Base-by-base conservation (phyloP, 169 alveolate genomes). In the Eimeria praecox region DNA sequence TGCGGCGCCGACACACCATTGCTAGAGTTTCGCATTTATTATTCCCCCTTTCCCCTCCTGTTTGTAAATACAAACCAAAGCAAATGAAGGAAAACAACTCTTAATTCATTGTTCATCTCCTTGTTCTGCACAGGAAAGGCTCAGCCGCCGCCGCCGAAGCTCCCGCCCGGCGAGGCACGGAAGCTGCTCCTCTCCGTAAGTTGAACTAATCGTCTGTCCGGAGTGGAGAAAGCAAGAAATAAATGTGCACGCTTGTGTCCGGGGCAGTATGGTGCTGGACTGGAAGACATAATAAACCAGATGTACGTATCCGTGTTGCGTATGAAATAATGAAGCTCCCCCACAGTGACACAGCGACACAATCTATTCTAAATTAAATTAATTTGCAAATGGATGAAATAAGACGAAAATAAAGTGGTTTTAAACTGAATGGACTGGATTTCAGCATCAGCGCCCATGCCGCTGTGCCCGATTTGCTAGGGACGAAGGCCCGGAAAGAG, bases 401-500 rank as follows among this genome's bases (percentile, higher is more conserved):
- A 30, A 30, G 30, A 2, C 38, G 2, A 71, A 71, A 16, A 5
- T 16, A 33, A 71, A 22, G 16, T 71, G 52, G 0, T 12, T 35
- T 71, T 0, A 16, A 27, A 71, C 18, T 71, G 49, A 71, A 35
- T 35, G 3, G 52, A 49, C 9, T 42, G 22, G 62, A 22, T 44
- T 49, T 46, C 93, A 86, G 93, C 82, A 86, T 86, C 59, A 86
- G 93, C 62, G 93, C 93, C 30, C 93, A 86, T 3, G 93, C 93
- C 14, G 93, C 75, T 35, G 93, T 86, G 80, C 93, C 93, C 38
- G 93, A 86, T 27, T 54, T 86, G 62, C 93, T 86, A 6, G 80
- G 93, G 62, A 86, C 93, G 30, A 54, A 86, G 42, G 80, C 93
- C n/a, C 54, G 93, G 49, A n/a, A 46, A 42, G 77, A 42, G 20